Evolutionary conservation across 2,329 filamentous ascomycete genomes (phyloP).

Genomic region (Colletotrichum spinosum): DNA sequence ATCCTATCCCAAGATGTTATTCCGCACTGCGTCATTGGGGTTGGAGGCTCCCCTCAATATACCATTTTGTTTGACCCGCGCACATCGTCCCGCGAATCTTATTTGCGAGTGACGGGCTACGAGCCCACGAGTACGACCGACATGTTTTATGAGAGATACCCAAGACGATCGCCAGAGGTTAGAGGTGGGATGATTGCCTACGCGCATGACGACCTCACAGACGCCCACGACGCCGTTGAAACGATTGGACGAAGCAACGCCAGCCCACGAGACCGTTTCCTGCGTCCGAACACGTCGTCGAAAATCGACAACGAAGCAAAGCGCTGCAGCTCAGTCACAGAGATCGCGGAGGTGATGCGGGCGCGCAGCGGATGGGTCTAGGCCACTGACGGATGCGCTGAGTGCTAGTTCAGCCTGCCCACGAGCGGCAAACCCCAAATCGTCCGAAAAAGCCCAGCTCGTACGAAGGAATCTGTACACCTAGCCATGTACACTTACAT

Average conservation of each 20-base stretch:
- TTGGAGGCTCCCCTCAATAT: constrained; percentile 11
- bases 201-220: not conserved
- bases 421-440: too few relatives aligned
- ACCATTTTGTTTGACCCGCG: not conserved
- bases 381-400: too few relatives aligned
- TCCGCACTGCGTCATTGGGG: not conserved
- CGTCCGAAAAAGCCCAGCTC: too few relatives aligned
- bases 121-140: constrained; percentile 4
- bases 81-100: constrained; percentile 1
- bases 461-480: not conserved
- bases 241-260: too few relatives aligned
- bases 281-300: too few relatives aligned
- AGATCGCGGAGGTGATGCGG: too few relatives aligned
- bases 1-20: not conserved
- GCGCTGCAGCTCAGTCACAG: too few relatives aligned
- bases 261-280: too few relatives aligned
- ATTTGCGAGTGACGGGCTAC: constrained; percentile 9
- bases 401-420: too few relatives aligned
- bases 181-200: not conserved
- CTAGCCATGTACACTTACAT: not conserved
- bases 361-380: too few relatives aligned
- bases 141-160: constrained; percentile 21
- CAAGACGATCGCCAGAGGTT: not conserved
- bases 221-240: too few relatives aligned
- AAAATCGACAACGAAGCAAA: too few relatives aligned